phyloP scores from a whole-genome alignment of 306 rosid species.

The Hippophae tibetana region DNA sequence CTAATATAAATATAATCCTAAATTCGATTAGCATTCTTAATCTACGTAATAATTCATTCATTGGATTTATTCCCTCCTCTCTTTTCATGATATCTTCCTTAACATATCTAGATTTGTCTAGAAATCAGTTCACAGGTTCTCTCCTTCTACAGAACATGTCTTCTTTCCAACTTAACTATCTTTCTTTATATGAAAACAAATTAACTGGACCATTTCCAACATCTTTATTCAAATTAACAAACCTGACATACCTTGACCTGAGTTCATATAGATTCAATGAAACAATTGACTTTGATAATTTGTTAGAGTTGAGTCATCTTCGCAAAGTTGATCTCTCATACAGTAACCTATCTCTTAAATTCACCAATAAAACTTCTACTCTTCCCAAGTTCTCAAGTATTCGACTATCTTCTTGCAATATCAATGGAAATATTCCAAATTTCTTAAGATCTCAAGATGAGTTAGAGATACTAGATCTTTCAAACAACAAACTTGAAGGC shows the following conservation, averaged over 20 bases:
- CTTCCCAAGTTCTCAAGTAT: background rate
- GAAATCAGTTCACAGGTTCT: background rate
- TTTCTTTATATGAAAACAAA: background rate
- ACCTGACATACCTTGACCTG: background rate
- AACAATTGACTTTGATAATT: background rate
- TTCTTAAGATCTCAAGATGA: conserved; percentile 3
- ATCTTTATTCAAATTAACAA: background rate
- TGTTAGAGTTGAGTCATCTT: background rate
- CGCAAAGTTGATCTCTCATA: background rate
- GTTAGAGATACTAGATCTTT: background rate
- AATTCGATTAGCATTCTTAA: background rate
- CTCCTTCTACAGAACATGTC: background rate
- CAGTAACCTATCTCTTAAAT: background rate
- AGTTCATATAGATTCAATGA: background rate
- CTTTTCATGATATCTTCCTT: background rate
- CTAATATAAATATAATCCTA: background rate
- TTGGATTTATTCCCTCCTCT: background rate
- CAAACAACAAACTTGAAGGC: conserved; percentile 2
- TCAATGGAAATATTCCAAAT: background rate
- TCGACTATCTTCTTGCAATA: background rate
- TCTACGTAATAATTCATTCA: background rate
- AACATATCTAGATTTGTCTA: background rate
- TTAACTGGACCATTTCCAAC: background rate
- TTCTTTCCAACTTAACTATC: background rate
- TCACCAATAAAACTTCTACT: background rate